Conservation (phyloP, 495 filamentous ascomycete species). For the Parathielavia hyrcaniae region DNA sequence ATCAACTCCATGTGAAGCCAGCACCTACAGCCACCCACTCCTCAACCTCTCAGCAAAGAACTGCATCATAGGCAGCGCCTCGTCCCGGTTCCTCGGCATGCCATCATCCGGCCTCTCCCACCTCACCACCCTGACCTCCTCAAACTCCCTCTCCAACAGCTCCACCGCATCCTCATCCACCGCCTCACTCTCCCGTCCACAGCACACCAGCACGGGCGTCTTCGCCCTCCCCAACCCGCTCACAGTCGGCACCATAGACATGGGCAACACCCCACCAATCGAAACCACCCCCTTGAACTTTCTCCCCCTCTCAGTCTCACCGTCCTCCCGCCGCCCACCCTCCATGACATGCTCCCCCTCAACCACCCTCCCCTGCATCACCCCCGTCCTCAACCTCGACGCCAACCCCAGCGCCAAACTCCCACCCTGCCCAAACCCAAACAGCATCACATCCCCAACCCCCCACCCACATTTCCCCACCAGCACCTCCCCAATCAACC, state of each 20-base stretch:
- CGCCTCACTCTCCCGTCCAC: constrained; percentile 54
- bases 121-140: constrained; percentile 62
- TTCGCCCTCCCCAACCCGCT: constrained; percentile 46
- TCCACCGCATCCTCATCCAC: constrained; percentile 60
- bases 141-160: constrained; percentile 60
- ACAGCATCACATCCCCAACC: constrained; percentile 61
- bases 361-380: constrained; percentile 26
- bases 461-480: constrained; percentile 65
- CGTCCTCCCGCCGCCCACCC: too few relatives aligned
- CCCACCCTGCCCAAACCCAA: constrained; percentile 86
- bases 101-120: constrained; percentile 70
- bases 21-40: constrained; percentile 13
- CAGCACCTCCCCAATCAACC: constrained; percentile 56
- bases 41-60: constrained; percentile 75
- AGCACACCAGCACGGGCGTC: constrained; percentile 70
- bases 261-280: constrained; percentile 66
- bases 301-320: neutral
- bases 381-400: constrained; percentile 35
- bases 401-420: constrained; percentile 62
- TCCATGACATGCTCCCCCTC: constrained; percentile 10
- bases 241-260: constrained; percentile 41
- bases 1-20: too few relatives aligned
- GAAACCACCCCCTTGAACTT: constrained; percentile 61
- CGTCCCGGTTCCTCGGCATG: constrained; percentile 77
- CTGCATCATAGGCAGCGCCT: constrained; percentile 88